Percentiles rank a stretch among this genome's conserved stretches.
Evolutionary conservation across 495 filamentous ascomycete genomes (phyloP).

Genomic region (Aspergillus diversus): DNA sequence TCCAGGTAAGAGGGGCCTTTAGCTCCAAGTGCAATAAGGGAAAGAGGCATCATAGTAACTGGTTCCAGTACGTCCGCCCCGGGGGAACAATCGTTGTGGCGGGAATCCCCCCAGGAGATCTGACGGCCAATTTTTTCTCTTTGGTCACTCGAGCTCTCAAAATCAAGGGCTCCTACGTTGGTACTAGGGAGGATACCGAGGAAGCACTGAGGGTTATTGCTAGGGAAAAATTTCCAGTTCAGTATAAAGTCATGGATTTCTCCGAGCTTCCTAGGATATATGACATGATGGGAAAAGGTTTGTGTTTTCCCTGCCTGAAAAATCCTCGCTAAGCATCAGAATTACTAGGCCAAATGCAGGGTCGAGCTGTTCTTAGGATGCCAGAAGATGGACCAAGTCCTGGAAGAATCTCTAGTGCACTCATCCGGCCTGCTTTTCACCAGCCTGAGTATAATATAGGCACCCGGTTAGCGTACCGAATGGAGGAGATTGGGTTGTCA

Average conservation of each 20-base stretch:
- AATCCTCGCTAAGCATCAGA: neutral
- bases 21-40: neutral
- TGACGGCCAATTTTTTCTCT: constrained; percentile 75
- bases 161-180: constrained; percentile 82
- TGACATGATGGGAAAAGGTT: constrained; percentile 6
- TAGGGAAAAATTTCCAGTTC: constrained; percentile 25
- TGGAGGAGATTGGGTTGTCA: constrained; percentile 14
- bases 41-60: neutral
- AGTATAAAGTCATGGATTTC: neutral
- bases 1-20: constrained; percentile 29
- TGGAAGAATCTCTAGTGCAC: neutral
- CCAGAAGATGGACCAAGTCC: neutral
- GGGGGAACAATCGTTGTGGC: constrained; percentile 75
- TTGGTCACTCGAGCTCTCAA: constrained; percentile 76
- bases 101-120: constrained; percentile 71
- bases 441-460: constrained; percentile 11
- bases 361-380: constrained; percentile 3
- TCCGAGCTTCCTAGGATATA: neutral
- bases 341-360: neutral
- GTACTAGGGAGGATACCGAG: constrained; percentile 72
- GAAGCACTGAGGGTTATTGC: constrained; percentile 80
- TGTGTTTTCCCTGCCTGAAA: neutral
- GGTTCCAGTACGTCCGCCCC: constrained; percentile 65
- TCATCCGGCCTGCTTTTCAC: neutral
- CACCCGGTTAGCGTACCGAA: constrained; percentile 5